Conservation (phyloP, 257 asterid species). For the Lycium ferocissimum region DNA sequence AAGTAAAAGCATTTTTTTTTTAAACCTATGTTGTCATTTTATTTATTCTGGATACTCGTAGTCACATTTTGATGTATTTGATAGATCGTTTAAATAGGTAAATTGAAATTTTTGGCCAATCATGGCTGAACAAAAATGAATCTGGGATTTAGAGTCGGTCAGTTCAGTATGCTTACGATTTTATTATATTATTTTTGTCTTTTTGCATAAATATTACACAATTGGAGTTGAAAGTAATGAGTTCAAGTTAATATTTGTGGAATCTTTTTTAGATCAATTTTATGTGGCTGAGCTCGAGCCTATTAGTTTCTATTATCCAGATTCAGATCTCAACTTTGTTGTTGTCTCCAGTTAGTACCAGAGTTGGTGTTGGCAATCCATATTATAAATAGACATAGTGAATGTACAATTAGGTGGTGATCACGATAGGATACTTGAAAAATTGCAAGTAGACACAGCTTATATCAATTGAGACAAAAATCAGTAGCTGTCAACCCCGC, state of each 20-base stretch:
- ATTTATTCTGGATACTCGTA: neutral
- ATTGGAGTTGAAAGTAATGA: neutral
- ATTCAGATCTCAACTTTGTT: neutral
- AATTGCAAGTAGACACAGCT: neutral
- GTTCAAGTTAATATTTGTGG: neutral
- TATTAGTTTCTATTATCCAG: neutral
- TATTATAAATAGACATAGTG: neutral
- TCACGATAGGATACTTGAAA: constrained; percentile 17
- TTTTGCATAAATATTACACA: too few relatives aligned
- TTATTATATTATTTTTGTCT: too few relatives aligned
- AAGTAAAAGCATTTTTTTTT: too few relatives aligned
- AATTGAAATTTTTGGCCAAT: neutral
- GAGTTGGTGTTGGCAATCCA: constrained; percentile 5
- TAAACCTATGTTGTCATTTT: neutral
- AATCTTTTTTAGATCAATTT: neutral
- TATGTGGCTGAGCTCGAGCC: neutral
- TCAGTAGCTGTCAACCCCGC: constrained; percentile 26
- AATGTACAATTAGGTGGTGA: constrained; percentile 24
- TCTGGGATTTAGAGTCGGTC: neutral
- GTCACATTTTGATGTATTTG: neutral
- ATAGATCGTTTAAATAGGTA: neutral
- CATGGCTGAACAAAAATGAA: neutral
- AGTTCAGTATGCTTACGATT: neutral
- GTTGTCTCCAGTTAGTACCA: constrained; percentile 10
- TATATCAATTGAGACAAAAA: constrained; percentile 22